Conservation (phyloP, 805 yeast species). For the Suhomyces pyralidae region DNA sequence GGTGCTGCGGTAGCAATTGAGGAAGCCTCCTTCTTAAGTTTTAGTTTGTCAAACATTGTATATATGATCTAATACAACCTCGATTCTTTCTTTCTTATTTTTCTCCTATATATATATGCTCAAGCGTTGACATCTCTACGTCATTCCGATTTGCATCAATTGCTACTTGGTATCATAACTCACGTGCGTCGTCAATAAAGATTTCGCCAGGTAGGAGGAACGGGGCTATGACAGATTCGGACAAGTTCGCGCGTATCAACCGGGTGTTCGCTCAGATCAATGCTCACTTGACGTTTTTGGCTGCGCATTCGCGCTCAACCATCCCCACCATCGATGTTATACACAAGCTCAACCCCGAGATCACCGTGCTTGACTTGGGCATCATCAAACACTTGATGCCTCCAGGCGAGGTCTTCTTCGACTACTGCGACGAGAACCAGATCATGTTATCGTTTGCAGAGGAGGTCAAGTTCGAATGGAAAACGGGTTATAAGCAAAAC, state of each 20-base stretch:
- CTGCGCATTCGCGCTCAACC: conserved; percentile 34
- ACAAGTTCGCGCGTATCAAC: conserved; percentile 3
- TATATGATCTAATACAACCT: neutral
- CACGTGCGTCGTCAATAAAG: neutral
- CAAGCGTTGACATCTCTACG: neutral
- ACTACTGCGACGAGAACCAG: conserved; percentile 78
- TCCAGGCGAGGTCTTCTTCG: conserved; percentile 58
- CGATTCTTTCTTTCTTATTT: too few species aligned
- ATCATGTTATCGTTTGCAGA: conserved; percentile 43
- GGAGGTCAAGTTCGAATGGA: conserved; percentile 36
- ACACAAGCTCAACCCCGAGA: conserved; percentile 27
- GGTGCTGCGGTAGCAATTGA: conserved; percentile 23
- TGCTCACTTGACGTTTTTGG: conserved; percentile 39
- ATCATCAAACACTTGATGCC: conserved; percentile 62
- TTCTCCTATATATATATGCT: neutral
- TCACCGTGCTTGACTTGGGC: conserved; percentile 57
- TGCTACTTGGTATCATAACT: conserved; percentile 1
- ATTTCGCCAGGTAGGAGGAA: conserved; percentile 1
- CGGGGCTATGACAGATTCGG: neutral
- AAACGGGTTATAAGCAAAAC: conserved; percentile 34
- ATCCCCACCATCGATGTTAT: conserved; percentile 29
- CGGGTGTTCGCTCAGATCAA: conserved; percentile 26
- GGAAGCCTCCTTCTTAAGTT: conserved; percentile 28
- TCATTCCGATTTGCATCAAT: conserved; percentile 2
- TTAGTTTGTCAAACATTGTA: conserved; percentile 31